Evolutionary conservation across 2,329 filamentous ascomycete genomes (phyloP).

Genomic region (Pseudocercospora eumusae): DNA sequence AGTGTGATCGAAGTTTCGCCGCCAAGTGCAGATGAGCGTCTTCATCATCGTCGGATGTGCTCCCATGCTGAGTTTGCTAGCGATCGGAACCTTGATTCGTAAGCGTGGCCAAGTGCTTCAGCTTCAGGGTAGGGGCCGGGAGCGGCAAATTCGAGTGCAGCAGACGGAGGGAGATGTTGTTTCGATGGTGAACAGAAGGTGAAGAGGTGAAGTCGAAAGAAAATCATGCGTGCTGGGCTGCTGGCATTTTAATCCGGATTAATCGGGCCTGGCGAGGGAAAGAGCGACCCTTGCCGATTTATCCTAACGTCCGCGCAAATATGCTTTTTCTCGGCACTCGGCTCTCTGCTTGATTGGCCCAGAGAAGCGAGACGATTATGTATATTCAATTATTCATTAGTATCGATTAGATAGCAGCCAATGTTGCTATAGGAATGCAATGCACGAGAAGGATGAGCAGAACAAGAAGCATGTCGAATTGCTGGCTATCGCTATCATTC

Average conservation of each 20-base stretch:
- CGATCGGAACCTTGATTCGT: slow-evolving; percentile 1
- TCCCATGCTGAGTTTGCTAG: slow-evolving; percentile 1
- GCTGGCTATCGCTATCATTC: too few relatives aligned
- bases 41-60: background rate
- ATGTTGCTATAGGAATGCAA: too few relatives aligned
- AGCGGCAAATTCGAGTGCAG: background rate
- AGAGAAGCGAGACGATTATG: too few relatives aligned
- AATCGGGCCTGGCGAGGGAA: background rate
- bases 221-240: background rate
- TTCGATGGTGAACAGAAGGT: background rate
- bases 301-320: background rate
- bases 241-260: background rate
- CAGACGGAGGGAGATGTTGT: background rate
- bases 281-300: background rate
- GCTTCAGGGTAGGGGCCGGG: background rate
- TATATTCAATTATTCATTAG: too few relatives aligned
- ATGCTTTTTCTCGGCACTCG: background rate
- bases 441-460: too few relatives aligned
- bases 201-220: slow-evolving; percentile 1
- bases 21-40: background rate
- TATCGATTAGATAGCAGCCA: too few relatives aligned
- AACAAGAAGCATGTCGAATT: too few relatives aligned
- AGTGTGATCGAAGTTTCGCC: background rate
- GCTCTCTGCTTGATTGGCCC: background rate
- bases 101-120: slow-evolving; percentile 1